Conservation (phyloP, 2,329 filamentous ascomycete genomes). For the Uncinocarpus reesii region DNA sequence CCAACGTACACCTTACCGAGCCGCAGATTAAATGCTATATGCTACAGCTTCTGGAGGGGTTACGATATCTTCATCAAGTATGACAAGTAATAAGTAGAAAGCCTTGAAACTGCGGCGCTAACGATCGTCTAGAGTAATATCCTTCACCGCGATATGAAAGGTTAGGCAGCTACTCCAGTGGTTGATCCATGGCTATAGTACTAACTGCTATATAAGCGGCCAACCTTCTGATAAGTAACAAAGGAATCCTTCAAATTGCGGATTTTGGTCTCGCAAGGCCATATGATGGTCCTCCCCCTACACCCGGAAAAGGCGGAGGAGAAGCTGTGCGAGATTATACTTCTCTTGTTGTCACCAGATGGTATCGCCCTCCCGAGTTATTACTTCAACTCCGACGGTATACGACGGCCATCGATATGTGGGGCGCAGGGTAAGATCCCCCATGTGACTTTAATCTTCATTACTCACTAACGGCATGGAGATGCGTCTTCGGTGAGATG, state of each 20-base stretch:
- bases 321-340: slow-evolving; percentile 86
- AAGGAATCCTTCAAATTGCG: slow-evolving; percentile 85
- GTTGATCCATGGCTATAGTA: not conserved
- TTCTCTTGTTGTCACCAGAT: slow-evolving; percentile 88
- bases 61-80: slow-evolving; percentile 77
- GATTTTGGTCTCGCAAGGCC: slow-evolving; percentile 92
- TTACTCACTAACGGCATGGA: slow-evolving; percentile 31
- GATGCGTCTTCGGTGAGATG: slow-evolving; percentile 99
- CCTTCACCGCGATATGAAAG: slow-evolving; percentile 94
- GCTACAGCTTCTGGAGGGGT: slow-evolving; percentile 79
- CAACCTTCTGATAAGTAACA: slow-evolving; percentile 91
- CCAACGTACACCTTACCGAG: slow-evolving; percentile 73
- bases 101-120: not conserved
- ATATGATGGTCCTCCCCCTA: slow-evolving; percentile 75
- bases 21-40: slow-evolving; percentile 97
- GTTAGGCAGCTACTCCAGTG: slow-evolving; percentile 20
- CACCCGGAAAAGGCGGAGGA: slow-evolving; percentile 66
- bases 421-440: slow-evolving; percentile 75
- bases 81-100: slow-evolving; percentile 11
- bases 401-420: slow-evolving; percentile 96
- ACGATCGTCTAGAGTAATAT: slow-evolving; percentile 52
- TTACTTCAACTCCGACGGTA: slow-evolving; percentile 79
- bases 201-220: slow-evolving; percentile 50
- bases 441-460: not conserved
- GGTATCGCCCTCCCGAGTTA: slow-evolving; percentile 92